These are phyloP conservation scores for Auricularia cornea DNA, from an alignment of 768 basidiomycete species.

Conservation along the genomic window DNA sequence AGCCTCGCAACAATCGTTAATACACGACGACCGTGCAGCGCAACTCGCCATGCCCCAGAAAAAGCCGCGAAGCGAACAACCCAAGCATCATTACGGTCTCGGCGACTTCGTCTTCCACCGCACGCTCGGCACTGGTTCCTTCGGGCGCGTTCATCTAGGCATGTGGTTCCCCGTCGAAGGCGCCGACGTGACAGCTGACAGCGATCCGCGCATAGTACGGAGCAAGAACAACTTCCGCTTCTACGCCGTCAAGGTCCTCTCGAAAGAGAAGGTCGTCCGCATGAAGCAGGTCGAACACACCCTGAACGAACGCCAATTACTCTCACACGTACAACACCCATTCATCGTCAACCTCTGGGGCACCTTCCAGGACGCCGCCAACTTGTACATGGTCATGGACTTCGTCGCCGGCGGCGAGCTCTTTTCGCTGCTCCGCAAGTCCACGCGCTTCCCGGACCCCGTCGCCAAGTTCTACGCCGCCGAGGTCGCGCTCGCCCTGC, in stretches of 20 bases:
- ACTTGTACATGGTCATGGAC: constrained; percentile 98
- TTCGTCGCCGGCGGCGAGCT: constrained; percentile 96
- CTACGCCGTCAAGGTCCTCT: constrained; percentile 92
- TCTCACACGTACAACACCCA: constrained; percentile 78
- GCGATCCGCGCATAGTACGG: constrained; percentile 51
- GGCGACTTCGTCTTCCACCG: constrained; percentile 73
- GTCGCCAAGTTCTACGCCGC: constrained; percentile 98
- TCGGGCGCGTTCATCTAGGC: constrained; percentile 94
- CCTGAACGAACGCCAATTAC: constrained; percentile 86
- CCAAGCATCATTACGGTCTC: constrained; percentile 44
- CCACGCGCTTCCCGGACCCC: constrained; percentile 91
- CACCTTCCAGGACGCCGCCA: constrained; percentile 81
- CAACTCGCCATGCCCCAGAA: neutral
- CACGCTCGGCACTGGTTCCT: constrained; percentile 90
- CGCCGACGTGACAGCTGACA: neutral
- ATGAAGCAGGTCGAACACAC: constrained; percentile 97
- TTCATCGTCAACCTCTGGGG: constrained; percentile 98
- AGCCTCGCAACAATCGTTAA: too few species aligned
- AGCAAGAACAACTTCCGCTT: constrained; percentile 93
- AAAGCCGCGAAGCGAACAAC: neutral
- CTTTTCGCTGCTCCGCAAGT: constrained; percentile 85
- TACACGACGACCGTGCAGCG: neutral
- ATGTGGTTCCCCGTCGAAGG: constrained; percentile 14
- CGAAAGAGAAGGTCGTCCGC: constrained; percentile 84
- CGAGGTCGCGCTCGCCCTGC: constrained; percentile 86